These are phyloP conservation scores for Aspergillus haitiensis DNA, from an alignment of 495 filamentous ascomycete species.

Conservation along the genomic window DNA sequence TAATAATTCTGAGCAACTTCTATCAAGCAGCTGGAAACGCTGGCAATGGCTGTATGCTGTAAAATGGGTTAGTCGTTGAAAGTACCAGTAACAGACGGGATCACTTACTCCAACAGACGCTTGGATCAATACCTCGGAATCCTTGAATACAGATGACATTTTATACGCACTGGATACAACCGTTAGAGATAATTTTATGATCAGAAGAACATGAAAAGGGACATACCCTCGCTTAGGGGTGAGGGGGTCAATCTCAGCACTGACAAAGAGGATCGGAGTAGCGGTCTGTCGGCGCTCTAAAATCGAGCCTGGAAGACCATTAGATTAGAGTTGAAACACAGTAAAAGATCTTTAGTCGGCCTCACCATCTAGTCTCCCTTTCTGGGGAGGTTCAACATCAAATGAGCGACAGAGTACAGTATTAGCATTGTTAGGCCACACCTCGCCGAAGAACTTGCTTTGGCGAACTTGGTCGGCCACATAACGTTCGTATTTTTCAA, in stretches of 20 bases:
- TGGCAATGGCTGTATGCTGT: constrained; percentile 19
- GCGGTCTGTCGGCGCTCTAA: constrained; percentile 30
- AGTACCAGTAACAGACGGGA: no score
- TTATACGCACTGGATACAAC: constrained; percentile 38
- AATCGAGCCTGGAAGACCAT: constrained; percentile 17
- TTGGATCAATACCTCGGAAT: constrained; percentile 23
- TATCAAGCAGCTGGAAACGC: constrained; percentile 4
- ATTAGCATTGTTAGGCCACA: constrained; percentile 12
- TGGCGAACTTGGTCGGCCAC: background rate
- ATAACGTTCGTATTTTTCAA: constrained; percentile 11
- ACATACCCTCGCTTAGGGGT: constrained; percentile 38
- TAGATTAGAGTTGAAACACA: constrained; percentile 6
- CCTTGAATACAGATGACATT: constrained; percentile 42
- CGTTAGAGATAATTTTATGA: background rate
- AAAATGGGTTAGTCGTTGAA: background rate
- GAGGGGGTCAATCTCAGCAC: constrained; percentile 53
- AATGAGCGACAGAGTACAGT: constrained; percentile 17
- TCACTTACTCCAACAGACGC: constrained; percentile 5
- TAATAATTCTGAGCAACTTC: constrained; percentile 6
- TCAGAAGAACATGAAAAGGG: background rate
- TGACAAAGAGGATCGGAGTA: constrained; percentile 53
- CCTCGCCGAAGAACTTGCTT: constrained; percentile 21
- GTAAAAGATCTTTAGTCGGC: background rate
- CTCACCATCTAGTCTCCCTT: constrained; percentile 12
- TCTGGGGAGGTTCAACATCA: constrained; percentile 8